Percentiles rank a stretch among this genome's conserved stretches.
Evolutionary conservation across 805 yeast species (phyloP).

Genomic region (Blastobotrys robertii): DNA sequence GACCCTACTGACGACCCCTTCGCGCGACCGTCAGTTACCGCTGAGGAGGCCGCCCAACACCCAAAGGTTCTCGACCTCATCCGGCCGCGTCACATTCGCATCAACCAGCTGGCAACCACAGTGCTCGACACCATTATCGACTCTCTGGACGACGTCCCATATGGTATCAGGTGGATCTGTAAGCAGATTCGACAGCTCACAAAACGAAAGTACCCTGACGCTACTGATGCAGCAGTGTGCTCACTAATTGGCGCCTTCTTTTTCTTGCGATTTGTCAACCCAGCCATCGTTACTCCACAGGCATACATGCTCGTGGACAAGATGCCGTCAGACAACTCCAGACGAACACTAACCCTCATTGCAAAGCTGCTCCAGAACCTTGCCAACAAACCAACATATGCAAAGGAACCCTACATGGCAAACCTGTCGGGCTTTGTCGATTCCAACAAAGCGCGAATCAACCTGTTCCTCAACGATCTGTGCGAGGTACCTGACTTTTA

Average conservation of each 20-base stretch:
- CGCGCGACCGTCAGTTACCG: slow-evolving; percentile 16
- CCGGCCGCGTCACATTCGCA: slow-evolving; percentile 19
- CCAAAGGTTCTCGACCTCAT: slow-evolving; percentile 23
- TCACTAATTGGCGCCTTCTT: slow-evolving; percentile 70
- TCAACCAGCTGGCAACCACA: slow-evolving; percentile 18
- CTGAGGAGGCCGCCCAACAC: slow-evolving; percentile 24
- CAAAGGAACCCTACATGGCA: slow-evolving; percentile 38
- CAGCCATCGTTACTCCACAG: slow-evolving; percentile 86
- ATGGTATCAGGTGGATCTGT: slow-evolving; percentile 63
- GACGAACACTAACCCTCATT: slow-evolving; percentile 63
- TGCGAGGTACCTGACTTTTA: slow-evolving; percentile 33
- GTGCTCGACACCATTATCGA: slow-evolving; percentile 44
- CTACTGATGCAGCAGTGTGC: slow-evolving; percentile 28
- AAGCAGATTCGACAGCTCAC: slow-evolving; percentile 50
- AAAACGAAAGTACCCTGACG: slow-evolving; percentile 52
- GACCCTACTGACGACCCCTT: slow-evolving; percentile 15
- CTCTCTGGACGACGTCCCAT: slow-evolving; percentile 53
- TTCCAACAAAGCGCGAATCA: slow-evolving; percentile 22
- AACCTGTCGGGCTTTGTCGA: slow-evolving; percentile 21
- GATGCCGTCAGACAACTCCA: slow-evolving; percentile 31
- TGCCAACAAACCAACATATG: slow-evolving; percentile 68
- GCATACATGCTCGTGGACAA: slow-evolving; percentile 33
- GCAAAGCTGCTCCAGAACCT: slow-evolving; percentile 80
- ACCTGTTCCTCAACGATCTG: slow-evolving; percentile 25
- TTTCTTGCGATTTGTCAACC: slow-evolving; percentile 72